A percentile compares a stretch with the other conserved stretches of the same genome.
Evolutionary conservation across 805 yeast species (phyloP).

Genomic region (fission yeast (Schizosaccharomyces pombe)): DNA sequence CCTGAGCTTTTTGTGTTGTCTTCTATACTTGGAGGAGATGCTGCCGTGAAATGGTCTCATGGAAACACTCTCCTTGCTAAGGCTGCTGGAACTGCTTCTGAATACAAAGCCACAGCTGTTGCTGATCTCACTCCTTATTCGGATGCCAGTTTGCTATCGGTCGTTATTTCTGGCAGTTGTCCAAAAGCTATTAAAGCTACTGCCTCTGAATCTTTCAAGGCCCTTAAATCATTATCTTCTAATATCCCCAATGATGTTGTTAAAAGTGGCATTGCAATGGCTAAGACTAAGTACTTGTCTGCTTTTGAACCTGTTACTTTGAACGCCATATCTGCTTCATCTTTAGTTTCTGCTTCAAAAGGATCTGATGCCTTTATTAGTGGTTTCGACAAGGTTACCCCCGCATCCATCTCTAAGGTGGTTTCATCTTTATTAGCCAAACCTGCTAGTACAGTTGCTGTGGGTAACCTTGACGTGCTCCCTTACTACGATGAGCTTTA

Average conservation of each 20-base stretch:
- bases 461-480: slow-evolving; percentile 66
- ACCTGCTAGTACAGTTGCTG: slow-evolving; percentile 64
- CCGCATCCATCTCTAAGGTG: slow-evolving; percentile 17
- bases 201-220: slow-evolving; percentile 21
- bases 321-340: slow-evolving; percentile 9
- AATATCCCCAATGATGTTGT: slow-evolving; percentile 16
- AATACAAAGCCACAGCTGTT: slow-evolving; percentile 17
- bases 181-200: slow-evolving; percentile 36
- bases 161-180: slow-evolving; percentile 30
- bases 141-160: slow-evolving; percentile 61
- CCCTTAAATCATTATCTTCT: slow-evolving; percentile 9
- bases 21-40: slow-evolving; percentile 30
- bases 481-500: slow-evolving; percentile 56
- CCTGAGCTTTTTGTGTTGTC: slow-evolving; percentile 52
- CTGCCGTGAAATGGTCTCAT: slow-evolving; percentile 30
- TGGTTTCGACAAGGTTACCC: slow-evolving; percentile 9
- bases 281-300: slow-evolving; percentile 34
- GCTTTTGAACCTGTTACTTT: slow-evolving; percentile 14
- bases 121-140: slow-evolving; percentile 39
- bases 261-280: slow-evolving; percentile 30
- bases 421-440: slow-evolving; percentile 19
- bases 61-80: slow-evolving; percentile 27
- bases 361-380: slow-evolving; percentile 13
- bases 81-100: slow-evolving; percentile 3
- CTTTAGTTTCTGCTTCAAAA: slow-evolving; percentile 16